Evolutionary conservation across 257 asterid species (phyloP).

Genomic region (Salvia splendens): DNA sequence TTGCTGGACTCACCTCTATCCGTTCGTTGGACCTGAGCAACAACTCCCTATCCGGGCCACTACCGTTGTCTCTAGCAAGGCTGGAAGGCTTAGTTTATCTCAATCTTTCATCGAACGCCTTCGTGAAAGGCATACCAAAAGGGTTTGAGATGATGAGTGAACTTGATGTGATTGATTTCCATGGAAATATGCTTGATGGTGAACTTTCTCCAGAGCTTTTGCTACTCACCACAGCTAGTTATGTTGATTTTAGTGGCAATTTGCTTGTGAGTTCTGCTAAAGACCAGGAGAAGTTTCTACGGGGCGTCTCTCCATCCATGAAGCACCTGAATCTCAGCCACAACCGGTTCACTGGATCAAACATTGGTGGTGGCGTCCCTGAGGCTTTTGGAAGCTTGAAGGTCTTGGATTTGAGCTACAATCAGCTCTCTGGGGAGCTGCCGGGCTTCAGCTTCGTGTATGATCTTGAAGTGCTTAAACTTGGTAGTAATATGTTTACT

Average conservation of each 20-base stretch:
- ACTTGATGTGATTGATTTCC: constrained; percentile 77
- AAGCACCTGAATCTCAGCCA: constrained; percentile 78
- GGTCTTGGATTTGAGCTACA: constrained; percentile 89
- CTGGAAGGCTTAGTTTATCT: constrained; percentile 63
- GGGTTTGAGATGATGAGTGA: constrained; percentile 72
- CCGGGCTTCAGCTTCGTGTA: constrained; percentile 85
- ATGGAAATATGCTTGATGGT: constrained; percentile 84
- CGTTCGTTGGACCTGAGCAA: constrained; percentile 71
- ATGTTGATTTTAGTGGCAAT: constrained; percentile 81
- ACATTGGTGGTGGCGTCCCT: constrained; percentile 57
- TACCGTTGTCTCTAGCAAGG: constrained; percentile 58
- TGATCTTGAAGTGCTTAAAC: constrained; percentile 79
- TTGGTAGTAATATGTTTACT: constrained; percentile 69
- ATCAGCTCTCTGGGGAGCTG: constrained; percentile 82
- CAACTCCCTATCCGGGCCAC: constrained; percentile 68
- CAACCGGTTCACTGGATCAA: constrained; percentile 72
- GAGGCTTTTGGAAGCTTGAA: constrained; percentile 65
- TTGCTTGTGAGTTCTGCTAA: constrained; percentile 52
- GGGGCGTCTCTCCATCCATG: constrained; percentile 61
- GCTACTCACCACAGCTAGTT: constrained; percentile 64
- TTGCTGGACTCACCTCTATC: constrained; percentile 62
- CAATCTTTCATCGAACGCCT: constrained; percentile 66
- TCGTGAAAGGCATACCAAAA: constrained; percentile 63
- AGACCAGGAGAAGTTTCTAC: constrained; percentile 47
- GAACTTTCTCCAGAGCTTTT: constrained; percentile 58